Conservation (phyloP, 1,139 yeast genomes). For the Yarrowia galli region DNA sequence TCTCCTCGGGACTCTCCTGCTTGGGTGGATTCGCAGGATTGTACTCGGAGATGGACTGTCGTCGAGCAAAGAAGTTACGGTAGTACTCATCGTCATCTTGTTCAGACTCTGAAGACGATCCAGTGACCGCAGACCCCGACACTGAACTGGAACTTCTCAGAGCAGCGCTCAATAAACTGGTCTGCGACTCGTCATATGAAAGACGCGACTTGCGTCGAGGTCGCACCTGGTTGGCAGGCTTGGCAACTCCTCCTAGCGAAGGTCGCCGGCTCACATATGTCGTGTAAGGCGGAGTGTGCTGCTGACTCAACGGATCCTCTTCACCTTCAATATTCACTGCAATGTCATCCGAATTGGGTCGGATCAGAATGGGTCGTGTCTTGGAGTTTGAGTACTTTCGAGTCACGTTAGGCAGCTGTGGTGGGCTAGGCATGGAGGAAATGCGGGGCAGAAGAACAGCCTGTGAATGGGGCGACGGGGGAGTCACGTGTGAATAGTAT, state of each 20-base stretch:
- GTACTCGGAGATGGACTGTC: slow-evolving; percentile 36
- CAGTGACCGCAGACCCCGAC: slow-evolving; percentile 18
- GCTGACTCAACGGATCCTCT: slow-evolving; percentile 1
- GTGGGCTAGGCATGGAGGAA: slow-evolving; percentile 21
- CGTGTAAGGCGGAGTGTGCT: slow-evolving; percentile 24
- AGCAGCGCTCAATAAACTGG: slow-evolving; percentile 22
- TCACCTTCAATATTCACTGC: neutral
- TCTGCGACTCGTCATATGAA: slow-evolving; percentile 34
- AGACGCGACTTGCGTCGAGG: slow-evolving; percentile 36
- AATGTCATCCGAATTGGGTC: slow-evolving; percentile 17
- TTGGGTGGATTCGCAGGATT: slow-evolving; percentile 28
- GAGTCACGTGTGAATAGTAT: slow-evolving; percentile 25
- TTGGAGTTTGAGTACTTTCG: slow-evolving; percentile 30
- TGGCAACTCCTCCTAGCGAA: slow-evolving; percentile 10
- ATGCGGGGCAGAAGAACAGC: slow-evolving; percentile 16
- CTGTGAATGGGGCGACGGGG: slow-evolving; percentile 33
- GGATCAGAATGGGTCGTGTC: slow-evolving; percentile 24
- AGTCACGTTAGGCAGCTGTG: slow-evolving; percentile 16
- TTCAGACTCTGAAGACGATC: slow-evolving; percentile 28
- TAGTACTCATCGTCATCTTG: slow-evolving; percentile 34
- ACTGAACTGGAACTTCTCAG: slow-evolving; percentile 19
- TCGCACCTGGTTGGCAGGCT: slow-evolving; percentile 5
- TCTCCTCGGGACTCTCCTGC: slow-evolving; percentile 46
- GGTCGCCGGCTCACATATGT: slow-evolving; percentile 22
- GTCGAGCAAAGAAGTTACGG: slow-evolving; percentile 36